Evolutionary conservation across 441 rosid species (phyloP).

Genomic region (Gossypium schwendimanii): DNA sequence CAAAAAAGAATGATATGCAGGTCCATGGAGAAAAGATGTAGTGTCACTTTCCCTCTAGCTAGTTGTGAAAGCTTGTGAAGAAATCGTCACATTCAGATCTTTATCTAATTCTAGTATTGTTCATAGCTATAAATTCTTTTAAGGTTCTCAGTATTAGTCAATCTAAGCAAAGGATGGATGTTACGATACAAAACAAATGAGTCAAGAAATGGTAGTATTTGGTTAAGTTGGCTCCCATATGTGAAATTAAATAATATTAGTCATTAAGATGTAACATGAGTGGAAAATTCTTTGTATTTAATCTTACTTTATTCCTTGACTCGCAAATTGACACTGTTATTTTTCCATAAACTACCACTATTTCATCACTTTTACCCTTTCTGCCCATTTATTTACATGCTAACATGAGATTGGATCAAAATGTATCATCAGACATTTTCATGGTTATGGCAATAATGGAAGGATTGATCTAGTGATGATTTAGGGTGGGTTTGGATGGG

Average conservation of each 20-base stretch:
- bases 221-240: background rate
- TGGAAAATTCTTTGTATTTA: background rate
- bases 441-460: no score
- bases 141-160: background rate
- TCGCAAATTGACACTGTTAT: background rate
- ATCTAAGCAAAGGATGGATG: background rate
- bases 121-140: background rate
- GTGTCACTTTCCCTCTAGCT: background rate
- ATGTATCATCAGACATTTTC: no score
- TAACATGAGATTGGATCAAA: no score
- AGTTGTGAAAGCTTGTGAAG: conserved; percentile 2
- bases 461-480: no score
- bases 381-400: background rate
- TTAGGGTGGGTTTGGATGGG: no score
- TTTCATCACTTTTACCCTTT: no score
- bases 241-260: background rate
- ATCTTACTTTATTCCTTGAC: background rate
- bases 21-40: background rate
- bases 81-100: background rate
- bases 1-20: background rate
- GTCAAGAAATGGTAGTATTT: background rate
- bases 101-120: background rate
- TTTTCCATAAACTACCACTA: background rate
- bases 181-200: background rate
- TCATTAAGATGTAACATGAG: background rate